Conservation (phyloP, 1,139 yeast species). For the Schizosaccharomyces versatilis region DNA sequence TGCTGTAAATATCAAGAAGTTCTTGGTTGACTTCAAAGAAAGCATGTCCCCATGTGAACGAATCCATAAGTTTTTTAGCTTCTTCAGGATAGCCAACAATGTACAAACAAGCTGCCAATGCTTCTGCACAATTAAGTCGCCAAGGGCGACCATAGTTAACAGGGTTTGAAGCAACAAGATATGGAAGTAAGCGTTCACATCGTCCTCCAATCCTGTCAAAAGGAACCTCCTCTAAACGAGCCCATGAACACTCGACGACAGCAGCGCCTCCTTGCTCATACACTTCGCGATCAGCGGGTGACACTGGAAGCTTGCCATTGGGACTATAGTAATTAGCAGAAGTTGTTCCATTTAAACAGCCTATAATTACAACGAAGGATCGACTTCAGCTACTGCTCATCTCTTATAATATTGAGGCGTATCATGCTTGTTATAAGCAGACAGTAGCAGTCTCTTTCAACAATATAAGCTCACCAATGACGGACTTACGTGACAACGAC, state of each 20-base stretch:
- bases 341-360: not conserved
- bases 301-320: conserved; percentile 72
- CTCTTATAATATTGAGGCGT: no score
- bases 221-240: conserved; percentile 85
- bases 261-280: conserved; percentile 77
- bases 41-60: conserved; percentile 83
- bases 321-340: conserved; percentile 25
- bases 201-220: conserved; percentile 79
- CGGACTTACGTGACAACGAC: conserved; percentile 42
- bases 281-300: conserved; percentile 63
- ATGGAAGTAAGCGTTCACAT: conserved; percentile 59
- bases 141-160: conserved; percentile 95
- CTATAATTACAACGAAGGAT: no score
- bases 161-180: conserved; percentile 86
- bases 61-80: conserved; percentile 54
- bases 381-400: no score
- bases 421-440: no score
- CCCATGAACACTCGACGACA: conserved; percentile 98
- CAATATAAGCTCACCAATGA: no score
- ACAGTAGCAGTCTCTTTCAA: no score
- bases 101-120: conserved; percentile 90
- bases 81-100: conserved; percentile 79
- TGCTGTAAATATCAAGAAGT: conserved; percentile 46
- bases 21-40: conserved; percentile 69
- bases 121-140: conserved; percentile 91